These are phyloP conservation scores for Linum usitatissimum DNA, from an alignment of 345 rosid species.

Conservation along the genomic window DNA sequence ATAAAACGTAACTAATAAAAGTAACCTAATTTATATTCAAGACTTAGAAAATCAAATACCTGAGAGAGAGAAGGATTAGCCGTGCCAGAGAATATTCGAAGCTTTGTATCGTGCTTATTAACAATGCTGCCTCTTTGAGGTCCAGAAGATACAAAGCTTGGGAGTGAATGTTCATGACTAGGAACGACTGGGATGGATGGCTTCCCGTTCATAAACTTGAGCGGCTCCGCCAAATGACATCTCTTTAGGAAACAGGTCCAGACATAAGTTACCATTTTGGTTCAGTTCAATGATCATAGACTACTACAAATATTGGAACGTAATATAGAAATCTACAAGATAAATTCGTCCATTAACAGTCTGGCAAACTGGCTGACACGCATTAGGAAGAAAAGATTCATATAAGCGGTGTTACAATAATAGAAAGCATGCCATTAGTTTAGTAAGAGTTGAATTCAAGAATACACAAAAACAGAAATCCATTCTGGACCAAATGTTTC, in stretches of 20 bases:
- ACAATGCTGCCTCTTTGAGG: not conserved
- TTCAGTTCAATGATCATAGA: not conserved
- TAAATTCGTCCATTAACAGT: not conserved
- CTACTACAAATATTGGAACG: not conserved
- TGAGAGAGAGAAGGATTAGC: slow-evolving; percentile 87
- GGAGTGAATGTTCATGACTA: not conserved
- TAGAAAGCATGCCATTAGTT: no score
- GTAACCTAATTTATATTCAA: not conserved
- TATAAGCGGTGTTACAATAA: no score
- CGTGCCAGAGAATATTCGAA: slow-evolving; percentile 87
- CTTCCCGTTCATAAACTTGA: not conserved
- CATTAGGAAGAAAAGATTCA: not conserved
- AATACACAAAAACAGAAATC: no score
- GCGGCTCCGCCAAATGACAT: not conserved
- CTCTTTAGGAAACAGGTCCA: not conserved
- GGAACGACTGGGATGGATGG: not conserved
- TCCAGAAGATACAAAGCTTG: not conserved
- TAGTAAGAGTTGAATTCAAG: no score
- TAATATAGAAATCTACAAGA: not conserved
- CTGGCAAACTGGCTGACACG: not conserved
- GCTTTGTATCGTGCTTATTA: slow-evolving; percentile 40
- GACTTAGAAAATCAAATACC: slow-evolving; percentile 22
- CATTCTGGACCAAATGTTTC: no score
- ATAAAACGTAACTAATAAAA: not conserved
- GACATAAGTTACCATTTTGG: not conserved